Base-by-base conservation (phyloP, 768 basidiomycete genomes). In the Boletus patriciae region DNA sequence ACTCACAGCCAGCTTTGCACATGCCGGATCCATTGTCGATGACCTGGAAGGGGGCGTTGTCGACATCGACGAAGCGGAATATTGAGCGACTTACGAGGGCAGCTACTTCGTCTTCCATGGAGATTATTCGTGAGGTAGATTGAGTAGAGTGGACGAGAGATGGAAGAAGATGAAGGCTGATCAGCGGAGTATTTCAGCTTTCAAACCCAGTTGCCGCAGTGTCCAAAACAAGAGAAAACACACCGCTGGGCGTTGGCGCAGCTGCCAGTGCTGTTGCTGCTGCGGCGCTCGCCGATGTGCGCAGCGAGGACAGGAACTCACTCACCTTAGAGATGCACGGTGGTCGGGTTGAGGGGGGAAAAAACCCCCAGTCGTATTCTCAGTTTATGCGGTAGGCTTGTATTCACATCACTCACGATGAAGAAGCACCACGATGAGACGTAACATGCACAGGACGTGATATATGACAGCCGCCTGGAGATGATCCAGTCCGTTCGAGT, bases 1-100 rank as follows among this genome's bases (percentile, higher is more conserved):
- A 87, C 89, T 67, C 74, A 92, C 91, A 94, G 78, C 97, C 96
- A 85, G 96, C 96, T 81, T 98, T 98, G 89, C 95, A 98, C 95
- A 98, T 98, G 78, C 95, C 96, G 71, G 95, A 98, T 71, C 92
- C 93, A 75, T 92, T 92, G 77, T 93, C 89, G 73, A 91, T 88
- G 76, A 92, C 90, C 89, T 90, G 48, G n/a, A 40, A 63, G 40
- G 58, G 45, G 23, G 21, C 10, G 42, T 19, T 16, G 44, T 46
- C n/a, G 8, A 29, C 43, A 57, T 44, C 19, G 59, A 44, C 38
- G 27, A 31, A 41, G 37, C 0, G 1, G 5, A 18, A 50, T 7
- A 1, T 10, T 3, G 40, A 43, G 37, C 1, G 12, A 71, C 76
- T 59, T 66, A 80, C 78, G 70, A 81, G 75, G 66, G 78, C 83